Evolutionary conservation across 2,329 filamentous ascomycete genomes (phyloP), one percentile per base, ranked within the genome.

Genomic region (Epichloe coenophiala): DNA sequence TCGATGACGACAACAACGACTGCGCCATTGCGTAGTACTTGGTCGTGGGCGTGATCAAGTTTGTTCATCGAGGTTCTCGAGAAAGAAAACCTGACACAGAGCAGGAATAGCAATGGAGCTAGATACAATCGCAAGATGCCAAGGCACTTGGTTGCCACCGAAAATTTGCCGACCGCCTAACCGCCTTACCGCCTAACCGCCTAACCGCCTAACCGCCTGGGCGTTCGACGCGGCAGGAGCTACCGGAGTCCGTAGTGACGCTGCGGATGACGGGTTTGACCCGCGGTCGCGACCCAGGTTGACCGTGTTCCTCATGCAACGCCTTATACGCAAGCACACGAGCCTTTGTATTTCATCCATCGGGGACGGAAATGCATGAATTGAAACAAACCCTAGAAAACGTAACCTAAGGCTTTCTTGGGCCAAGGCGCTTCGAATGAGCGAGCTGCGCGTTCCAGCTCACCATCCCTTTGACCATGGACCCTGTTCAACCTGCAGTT

Each of bases 1-100:
- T 68, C 37, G 68, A 65, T 8, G 66, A 59, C 37, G 63, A 58
- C 38, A 31, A 17, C 7, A 65, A 54, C 44, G 64, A 56, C 50
- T 66, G 66, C 51, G 70, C 65, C 71, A 75, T 75, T 54, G 49
- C 41, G 54, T 35, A 45, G 42, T 43, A 27, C 33, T 23, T 52
- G 51, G 35, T 51, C 19, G 40, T 9, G 3, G 40, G n/a, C n/a
- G 33, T 15, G 41, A 13, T 36, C 2, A 31, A 35, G 8, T 19
- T 11, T 6, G 4, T 23, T 12, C n/a, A 12, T 27, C 31, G 12
- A 35, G 38, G 9, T 31, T 4, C 47, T 42, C n/a, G 37, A 19
- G 23, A 27, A 35, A 36, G 44, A 49, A 37, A 27, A 31, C 6
- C 23, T 31, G 31, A 3, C 31, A 9, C 31, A 31, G 31, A 11